phyloP scores from a whole-genome alignment of 1,284 basidiomycete genomes.

The Gymnopus androsaceus region DNA sequence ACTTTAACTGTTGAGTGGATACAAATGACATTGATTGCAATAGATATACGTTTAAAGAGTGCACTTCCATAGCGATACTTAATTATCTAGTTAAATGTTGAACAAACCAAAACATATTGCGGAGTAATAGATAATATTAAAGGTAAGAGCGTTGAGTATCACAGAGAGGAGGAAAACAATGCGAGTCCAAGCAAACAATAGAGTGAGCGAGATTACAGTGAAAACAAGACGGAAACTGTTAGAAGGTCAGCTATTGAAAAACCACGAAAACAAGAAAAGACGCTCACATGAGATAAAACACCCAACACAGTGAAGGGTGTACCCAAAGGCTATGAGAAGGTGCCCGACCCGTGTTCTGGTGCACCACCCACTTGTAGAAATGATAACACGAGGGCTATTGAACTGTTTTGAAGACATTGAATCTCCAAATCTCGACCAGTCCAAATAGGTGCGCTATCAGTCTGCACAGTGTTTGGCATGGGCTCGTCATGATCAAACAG shows the following conservation, averaged over 20 bases:
- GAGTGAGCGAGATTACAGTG: slow-evolving; percentile 1
- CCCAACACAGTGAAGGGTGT: slow-evolving; percentile 12
- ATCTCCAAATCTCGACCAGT: slow-evolving; percentile 66
- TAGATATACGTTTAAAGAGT: neutral
- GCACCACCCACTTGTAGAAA: slow-evolving; percentile 49
- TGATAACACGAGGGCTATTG: slow-evolving; percentile 61
- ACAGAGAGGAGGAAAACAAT: neutral
- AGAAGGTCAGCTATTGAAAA: neutral
- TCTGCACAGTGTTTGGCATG: slow-evolving; percentile 29
- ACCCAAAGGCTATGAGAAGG: slow-evolving; percentile 14
- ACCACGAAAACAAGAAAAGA: neutral
- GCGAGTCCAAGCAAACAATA: slow-evolving; percentile 2
- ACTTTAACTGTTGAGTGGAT: neutral
- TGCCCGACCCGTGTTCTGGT: slow-evolving; percentile 31
- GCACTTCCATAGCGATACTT: neutral
- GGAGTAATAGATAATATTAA: slow-evolving; percentile 6
- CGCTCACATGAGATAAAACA: slow-evolving; percentile 9
- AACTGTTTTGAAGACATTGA: slow-evolving; percentile 73
- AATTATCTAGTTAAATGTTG: neutral
- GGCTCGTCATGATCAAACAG: slow-evolving; percentile 37
- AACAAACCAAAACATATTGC: slow-evolving; percentile 1
- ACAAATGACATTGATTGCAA: neutral
- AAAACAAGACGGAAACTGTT: slow-evolving; percentile 3
- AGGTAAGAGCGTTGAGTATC: neutral
- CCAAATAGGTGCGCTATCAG: slow-evolving; percentile 59